Evolutionary conservation across 371 early-diverging fungal genomes (phyloP).

Genomic region (Entomophthora muscae): DNA sequence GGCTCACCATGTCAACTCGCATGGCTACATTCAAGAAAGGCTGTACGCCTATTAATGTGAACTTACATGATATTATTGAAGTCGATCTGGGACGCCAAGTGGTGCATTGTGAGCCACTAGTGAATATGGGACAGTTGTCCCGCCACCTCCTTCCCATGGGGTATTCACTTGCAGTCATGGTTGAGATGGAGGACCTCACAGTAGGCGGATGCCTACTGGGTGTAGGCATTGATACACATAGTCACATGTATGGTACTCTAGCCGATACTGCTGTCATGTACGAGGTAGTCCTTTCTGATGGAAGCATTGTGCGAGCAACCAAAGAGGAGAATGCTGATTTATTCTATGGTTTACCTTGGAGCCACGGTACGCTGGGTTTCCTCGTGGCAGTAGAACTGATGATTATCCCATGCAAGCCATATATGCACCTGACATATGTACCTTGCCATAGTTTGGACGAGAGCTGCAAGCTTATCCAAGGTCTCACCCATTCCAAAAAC

Average conservation of each 20-base stretch:
- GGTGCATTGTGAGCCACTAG: slow-evolving; percentile 19
- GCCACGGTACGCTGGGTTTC: slow-evolving; percentile 24
- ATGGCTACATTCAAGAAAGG: slow-evolving; percentile 11
- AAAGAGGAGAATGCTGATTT: slow-evolving; percentile 20
- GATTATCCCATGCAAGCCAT: slow-evolving; percentile 22
- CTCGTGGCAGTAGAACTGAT: slow-evolving; percentile 19
- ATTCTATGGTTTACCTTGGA: slow-evolving; percentile 24
- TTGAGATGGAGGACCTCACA: slow-evolving; percentile 23
- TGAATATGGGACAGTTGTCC: slow-evolving; percentile 22
- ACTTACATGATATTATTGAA: slow-evolving; percentile 21
- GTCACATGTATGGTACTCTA: slow-evolving; percentile 24
- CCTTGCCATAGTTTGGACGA: slow-evolving; percentile 13
- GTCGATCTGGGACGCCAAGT: slow-evolving; percentile 15
- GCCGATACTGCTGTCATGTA: slow-evolving; percentile 17
- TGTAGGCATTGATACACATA: slow-evolving; percentile 22
- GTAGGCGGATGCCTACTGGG: slow-evolving; percentile 23
- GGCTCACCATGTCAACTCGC: slow-evolving; percentile 15
- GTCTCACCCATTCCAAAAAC: slow-evolving; percentile 13
- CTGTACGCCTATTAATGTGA: slow-evolving; percentile 15
- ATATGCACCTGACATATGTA: slow-evolving; percentile 16
- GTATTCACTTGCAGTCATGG: slow-evolving; percentile 18
- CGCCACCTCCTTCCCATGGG: slow-evolving; percentile 19
- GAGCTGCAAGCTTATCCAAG: slow-evolving; percentile 10
- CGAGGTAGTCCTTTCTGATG: slow-evolving; percentile 21
- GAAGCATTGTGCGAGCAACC: slow-evolving; percentile 16